A percentile compares a stretch with the other conserved stretches of the same genome.
Conservation (phyloP, 345 rosid genomes). For the Hibiscus trionum region DNA sequence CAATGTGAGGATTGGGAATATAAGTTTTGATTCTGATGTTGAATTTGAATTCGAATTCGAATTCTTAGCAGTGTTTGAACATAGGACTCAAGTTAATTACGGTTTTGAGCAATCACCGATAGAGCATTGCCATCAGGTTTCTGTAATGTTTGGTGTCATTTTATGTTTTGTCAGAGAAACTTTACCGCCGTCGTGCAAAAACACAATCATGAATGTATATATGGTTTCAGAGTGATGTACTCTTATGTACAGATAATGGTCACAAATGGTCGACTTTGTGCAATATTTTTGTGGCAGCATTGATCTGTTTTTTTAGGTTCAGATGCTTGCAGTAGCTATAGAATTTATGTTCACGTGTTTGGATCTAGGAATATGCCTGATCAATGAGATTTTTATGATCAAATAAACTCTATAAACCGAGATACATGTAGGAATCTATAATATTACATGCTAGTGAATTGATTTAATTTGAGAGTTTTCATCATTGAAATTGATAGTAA, state of each 20-base stretch:
- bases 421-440: not conserved
- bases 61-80: not conserved
- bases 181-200: too few relatives aligned
- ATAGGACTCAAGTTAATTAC: not conserved
- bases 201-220: not conserved
- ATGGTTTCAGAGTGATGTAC: not conserved
- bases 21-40: not conserved
- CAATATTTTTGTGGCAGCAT: not conserved
- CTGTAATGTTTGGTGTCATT: not conserved
- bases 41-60: not conserved
- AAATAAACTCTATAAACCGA: not conserved
- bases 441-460: not conserved
- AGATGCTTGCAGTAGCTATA: too few relatives aligned
- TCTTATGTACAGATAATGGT: not conserved
- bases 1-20: not conserved
- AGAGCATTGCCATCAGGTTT: too few relatives aligned
- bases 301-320: too few relatives aligned
- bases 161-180: not conserved
- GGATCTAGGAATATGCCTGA: not conserved
- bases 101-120: not conserved
- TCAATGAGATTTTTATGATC: conserved; percentile 3
- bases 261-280: not conserved
- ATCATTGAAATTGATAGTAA: not conserved
- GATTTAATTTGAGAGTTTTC: not conserved
- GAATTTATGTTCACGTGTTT: not conserved